Percentiles rank a stretch among this genome's conserved stretches.
These are phyloP conservation scores for Hygrocybe punicea DNA, from an alignment of 768 basidiomycete genomes.

Conservation along the genomic window DNA sequence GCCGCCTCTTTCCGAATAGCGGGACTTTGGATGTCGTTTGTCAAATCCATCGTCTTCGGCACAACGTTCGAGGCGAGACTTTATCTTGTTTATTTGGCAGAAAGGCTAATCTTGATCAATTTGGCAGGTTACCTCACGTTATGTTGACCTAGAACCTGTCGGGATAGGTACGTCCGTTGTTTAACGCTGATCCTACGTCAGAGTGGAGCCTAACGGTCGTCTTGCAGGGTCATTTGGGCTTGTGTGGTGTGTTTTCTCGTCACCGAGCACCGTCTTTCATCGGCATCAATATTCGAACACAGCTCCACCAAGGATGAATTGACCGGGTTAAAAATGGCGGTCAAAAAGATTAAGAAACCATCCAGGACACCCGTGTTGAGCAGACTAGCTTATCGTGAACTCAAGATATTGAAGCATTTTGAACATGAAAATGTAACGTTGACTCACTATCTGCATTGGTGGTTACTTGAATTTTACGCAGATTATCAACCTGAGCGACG, in stretches of 20 bases:
- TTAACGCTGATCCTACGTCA: no score
- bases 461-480: conserved; percentile 84
- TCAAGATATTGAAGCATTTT: conserved; percentile 89
- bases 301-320: conserved; percentile 76
- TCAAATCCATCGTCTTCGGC: no score
- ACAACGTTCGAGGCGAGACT: no score
- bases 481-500: conserved; percentile 81
- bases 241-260: background rate
- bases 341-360: conserved; percentile 85
- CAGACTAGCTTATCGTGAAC: conserved; percentile 78
- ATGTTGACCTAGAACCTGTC: no score
- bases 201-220: no score
- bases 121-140: no score
- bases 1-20: no score
- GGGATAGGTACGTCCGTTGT: no score
- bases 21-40: no score
- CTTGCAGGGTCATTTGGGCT: background rate
- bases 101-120: no score
- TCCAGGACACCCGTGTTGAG: conserved; percentile 96
- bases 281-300: background rate
- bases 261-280: background rate
- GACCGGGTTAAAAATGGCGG: conserved; percentile 83
- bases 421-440: conserved; percentile 58
- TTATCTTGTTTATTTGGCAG: no score
- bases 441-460: conserved; percentile 81